A percentile compares a stretch with the other conserved stretches of the same genome.
Evolutionary conservation across 441 rosid genomes (phyloP).

Genomic region (Adansonia rubrostipa): DNA sequence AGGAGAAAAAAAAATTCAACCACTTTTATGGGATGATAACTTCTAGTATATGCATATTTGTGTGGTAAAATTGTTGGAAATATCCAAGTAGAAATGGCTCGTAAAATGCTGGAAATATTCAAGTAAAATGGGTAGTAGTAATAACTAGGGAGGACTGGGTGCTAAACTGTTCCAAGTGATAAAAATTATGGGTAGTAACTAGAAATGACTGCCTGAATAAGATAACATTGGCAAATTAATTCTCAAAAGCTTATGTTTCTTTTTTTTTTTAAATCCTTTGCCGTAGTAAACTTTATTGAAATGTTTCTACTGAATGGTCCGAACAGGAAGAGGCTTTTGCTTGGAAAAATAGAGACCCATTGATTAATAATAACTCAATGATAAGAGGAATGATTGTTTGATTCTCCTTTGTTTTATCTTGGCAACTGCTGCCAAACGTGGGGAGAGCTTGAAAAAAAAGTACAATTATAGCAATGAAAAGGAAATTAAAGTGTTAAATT

Average conservation of each 20-base stretch:
- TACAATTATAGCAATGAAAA: neutral
- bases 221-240: neutral
- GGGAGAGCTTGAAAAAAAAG: neutral
- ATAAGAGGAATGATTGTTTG: slow-evolving; percentile 19
- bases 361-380: slow-evolving; percentile 18
- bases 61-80: neutral
- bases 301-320: neutral
- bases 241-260: neutral
- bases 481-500: neutral
- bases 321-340: neutral
- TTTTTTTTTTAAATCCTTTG: neutral
- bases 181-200: neutral
- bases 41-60: neutral
- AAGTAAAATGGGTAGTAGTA: neutral
- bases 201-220: neutral
- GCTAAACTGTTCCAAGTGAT: neutral
- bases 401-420: slow-evolving; percentile 13
- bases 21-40: neutral
- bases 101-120: no score
- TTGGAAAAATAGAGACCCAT: neutral
- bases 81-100: neutral
- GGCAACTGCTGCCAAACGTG: neutral
- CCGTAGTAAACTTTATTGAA: neutral
- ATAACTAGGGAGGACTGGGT: no score
- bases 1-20: neutral